Evolutionary conservation across 371 early-diverging fungal genomes (phyloP), one percentile per base, ranked within the genome.

Genomic region (Dentiscutata heterogama): DNA sequence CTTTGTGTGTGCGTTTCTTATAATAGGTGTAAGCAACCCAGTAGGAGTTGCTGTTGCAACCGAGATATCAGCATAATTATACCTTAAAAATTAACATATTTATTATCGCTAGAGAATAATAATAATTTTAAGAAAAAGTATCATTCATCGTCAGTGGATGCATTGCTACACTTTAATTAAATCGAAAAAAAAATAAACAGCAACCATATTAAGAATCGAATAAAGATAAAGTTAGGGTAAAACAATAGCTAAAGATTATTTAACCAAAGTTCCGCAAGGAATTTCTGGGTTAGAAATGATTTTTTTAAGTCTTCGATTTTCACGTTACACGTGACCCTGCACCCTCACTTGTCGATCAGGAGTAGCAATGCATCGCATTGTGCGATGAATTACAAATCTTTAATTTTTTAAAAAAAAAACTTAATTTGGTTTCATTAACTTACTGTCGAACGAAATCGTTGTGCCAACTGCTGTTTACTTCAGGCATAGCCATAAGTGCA

Each of bases 21-120:
- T 94, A 84, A 99, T 99, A 51, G 99, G 99, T 2, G 99, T 99
- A 85, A 99, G 98, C 83, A 99, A 92, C 63, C 99, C 99, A 80
- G 90, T 91, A 35, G 96, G 96, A 22, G 98, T 99, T 73, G 98
- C 96, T 42, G 97, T 97, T 53, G 99, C 99, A 67, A 99, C 94
- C 73, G 96, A 94, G 78, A 99, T 95, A 86, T 99, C 99, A 60
- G 96, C 95, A 82, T 89, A 91, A 87, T 95, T 93, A 94, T 94
- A 96, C 84, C 94, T 94, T 82, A 18, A 81, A 67, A 46, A 46
- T 46, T 46, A 46, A 11, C 11, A 46, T 10, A 11, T 46, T 46
- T 22, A 58, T 58, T 22, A 58, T 58, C 46, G 46, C 46, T 46
- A 11, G 29, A 18, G 3, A 53, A 51, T 27, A 53, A 72, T n/a